Evolutionary conservation across 2,329 filamentous ascomycete species (phyloP), one percentile per base, ranked within the genome.

Genomic region (Claviceps spartinae): DNA sequence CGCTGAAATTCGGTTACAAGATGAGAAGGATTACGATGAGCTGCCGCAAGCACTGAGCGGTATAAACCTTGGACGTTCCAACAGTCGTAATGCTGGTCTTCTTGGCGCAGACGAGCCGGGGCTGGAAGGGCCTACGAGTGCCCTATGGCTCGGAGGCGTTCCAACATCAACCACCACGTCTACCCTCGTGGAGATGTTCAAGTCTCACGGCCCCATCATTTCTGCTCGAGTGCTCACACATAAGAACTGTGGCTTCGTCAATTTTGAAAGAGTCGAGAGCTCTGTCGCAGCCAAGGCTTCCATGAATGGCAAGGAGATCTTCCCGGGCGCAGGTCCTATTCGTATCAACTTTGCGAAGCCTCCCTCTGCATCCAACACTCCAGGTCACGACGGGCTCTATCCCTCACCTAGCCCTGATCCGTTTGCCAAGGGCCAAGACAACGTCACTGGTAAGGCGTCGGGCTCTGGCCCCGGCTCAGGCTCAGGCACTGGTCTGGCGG

Each of bases 191-290:
- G 89, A 94, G 58, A 95, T 97, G 71, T 98, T 98, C 72, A 87
- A 88, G 66, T 79, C 83, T n/a, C 95, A 93, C 59, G 93, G 93
- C 9, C 79, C 85, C 3, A 95, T 98, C 56, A 78, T 93, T 58
- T 96, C 91, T 3, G 91, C 88, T 30, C 81, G 93, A 57, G 93
- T 98, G 4, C 75, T 98, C 55, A 97, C 93, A 0, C 89, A 98
- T 74, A 98, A 98, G 76, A 97, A 95, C 69, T 98, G 93, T 65
- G 93, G 91, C 3, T 98, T 98, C 61, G 91, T 98, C 64, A 98
- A 98, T 68, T 98, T 95, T 62, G 89, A 97, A 68, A 84, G 81
- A 54, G 72, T 93, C 34, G 90, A 97, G 58, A 95, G 88, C 64
- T 93, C 93, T 52, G 83, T 96, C 41, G 83, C 88, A 54, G 93